Conservation (phyloP, 768 basidiomycete genomes). For the Mycena galericulata region DNA sequence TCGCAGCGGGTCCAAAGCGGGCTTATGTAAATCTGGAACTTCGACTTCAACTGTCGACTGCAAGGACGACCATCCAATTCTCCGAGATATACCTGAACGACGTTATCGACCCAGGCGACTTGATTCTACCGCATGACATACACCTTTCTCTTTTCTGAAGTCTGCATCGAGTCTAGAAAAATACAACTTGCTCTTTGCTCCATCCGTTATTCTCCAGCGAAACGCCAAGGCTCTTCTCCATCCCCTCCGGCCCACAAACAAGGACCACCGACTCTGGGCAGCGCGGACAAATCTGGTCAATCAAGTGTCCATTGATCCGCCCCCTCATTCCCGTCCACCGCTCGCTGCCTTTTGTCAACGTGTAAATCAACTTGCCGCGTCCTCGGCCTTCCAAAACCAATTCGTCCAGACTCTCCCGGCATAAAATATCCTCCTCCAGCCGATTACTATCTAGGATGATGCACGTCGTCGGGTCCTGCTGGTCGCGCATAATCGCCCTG, state of each 20-base stretch:
- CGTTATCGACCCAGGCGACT: too few relatives aligned
- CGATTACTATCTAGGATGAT: conserved; percentile 5
- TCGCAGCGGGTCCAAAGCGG: too few relatives aligned
- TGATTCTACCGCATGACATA: too few relatives aligned
- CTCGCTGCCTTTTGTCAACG: conserved; percentile 13
- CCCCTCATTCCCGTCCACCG: conserved; percentile 18
- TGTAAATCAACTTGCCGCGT: conserved; percentile 9
- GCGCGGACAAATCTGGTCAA: not conserved
- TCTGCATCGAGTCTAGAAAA: not conserved
- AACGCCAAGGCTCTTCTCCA: conserved; percentile 4
- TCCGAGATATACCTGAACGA: too few relatives aligned
- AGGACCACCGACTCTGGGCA: not conserved
- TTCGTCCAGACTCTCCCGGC: conserved; percentile 10
- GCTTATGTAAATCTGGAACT: too few relatives aligned
- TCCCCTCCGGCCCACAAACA: conserved; percentile 18
- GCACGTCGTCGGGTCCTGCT: conserved; percentile 13
- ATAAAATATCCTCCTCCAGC: conserved; percentile 13
- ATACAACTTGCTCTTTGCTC: conserved; percentile 11
- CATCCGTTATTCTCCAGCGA: conserved; percentile 16
- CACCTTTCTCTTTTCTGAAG: too few relatives aligned
- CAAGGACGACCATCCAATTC: too few relatives aligned
- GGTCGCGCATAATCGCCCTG: conserved; percentile 11
- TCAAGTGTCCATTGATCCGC: conserved; percentile 4
- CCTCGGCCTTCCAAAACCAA: conserved; percentile 16
- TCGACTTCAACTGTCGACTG: too few relatives aligned